A percentile compares a stretch with the other conserved stretches of the same genome.
Evolutionary conservation across 371 early-diverging fungal genomes (phyloP).

Genomic region (Mucor plumbeus): DNA sequence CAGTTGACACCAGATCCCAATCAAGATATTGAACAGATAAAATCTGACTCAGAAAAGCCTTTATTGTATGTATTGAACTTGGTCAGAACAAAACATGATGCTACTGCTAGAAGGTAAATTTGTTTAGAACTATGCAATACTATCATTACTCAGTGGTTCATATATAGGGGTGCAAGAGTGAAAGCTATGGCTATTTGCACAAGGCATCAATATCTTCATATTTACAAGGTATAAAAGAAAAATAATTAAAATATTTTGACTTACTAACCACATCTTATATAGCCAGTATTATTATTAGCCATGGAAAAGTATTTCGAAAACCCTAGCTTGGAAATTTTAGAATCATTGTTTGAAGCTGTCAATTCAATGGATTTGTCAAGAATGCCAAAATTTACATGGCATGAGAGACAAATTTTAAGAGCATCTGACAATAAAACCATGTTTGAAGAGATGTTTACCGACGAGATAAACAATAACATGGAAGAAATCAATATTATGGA

Average conservation of each 20-base stretch:
- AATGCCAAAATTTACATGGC: constrained; percentile 80
- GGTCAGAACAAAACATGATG: constrained; percentile 87
- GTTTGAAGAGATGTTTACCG: constrained; percentile 83
- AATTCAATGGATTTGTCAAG: constrained; percentile 85
- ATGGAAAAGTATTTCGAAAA: constrained; percentile 90
- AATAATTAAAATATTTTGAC: background rate
- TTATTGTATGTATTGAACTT: constrained; percentile 88
- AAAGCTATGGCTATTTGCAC: constrained; percentile 96
- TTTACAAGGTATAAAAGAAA: constrained; percentile 77
- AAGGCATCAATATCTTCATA: constrained; percentile 86
- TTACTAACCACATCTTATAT: background rate
- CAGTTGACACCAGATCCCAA: constrained; percentile 68
- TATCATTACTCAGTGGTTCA: background rate
- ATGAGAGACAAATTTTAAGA: constrained; percentile 80
- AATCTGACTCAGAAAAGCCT: constrained; percentile 61
- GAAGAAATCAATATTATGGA: constrained; percentile 27
- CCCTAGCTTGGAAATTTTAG: constrained; percentile 77
- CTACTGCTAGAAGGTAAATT: constrained; percentile 72
- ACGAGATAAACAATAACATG: constrained; percentile 13
- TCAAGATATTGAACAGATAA: constrained; percentile 32
- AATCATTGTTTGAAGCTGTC: constrained; percentile 79
- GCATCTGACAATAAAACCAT: constrained; percentile 80
- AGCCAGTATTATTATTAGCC: constrained; percentile 88
- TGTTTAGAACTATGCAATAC: background rate
- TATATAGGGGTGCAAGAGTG: constrained; percentile 81